Conservation (phyloP, 495 filamentous ascomycete genomes). For the Sordaria brevicollis region DNA sequence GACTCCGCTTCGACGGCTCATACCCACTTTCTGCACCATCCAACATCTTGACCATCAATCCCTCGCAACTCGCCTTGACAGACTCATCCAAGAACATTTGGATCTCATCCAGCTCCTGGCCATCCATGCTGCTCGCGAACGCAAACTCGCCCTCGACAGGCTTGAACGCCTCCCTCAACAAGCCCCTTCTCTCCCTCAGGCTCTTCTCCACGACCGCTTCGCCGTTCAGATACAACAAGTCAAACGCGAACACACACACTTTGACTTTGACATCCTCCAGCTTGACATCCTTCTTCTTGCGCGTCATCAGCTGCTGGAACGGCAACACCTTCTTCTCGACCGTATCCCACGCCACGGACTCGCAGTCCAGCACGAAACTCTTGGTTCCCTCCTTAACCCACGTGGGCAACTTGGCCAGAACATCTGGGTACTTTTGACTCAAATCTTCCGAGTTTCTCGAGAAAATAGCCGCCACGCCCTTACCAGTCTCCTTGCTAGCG, state of each 20-base stretch:
- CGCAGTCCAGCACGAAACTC: constrained; percentile 94
- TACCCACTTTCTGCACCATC: constrained; percentile 86
- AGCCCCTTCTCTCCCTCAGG: constrained; percentile 74
- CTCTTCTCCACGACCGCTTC: constrained; percentile 77
- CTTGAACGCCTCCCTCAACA: constrained; percentile 63
- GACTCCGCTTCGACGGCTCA: constrained; percentile 87
- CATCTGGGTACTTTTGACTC: constrained; percentile 95
- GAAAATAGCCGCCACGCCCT: constrained; percentile 80
- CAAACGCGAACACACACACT: constrained; percentile 96
- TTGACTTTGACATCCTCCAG: constrained; percentile 95
- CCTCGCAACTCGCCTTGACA: constrained; percentile 91
- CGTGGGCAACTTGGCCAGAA: constrained; percentile 70
- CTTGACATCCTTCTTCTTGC: constrained; percentile 95
- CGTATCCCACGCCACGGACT: constrained; percentile 96
- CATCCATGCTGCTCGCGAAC: constrained; percentile 80
- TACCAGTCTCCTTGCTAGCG: constrained; percentile 40
- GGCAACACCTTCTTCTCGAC: constrained; percentile 87
- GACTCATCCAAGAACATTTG: constrained; percentile 83
- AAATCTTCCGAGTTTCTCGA: constrained; percentile 94
- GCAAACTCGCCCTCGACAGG: constrained; percentile 80
- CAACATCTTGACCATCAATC: constrained; percentile 98
- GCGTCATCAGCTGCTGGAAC: constrained; percentile 96
- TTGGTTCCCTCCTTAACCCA: constrained; percentile 87
- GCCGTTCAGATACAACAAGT: constrained; percentile 87
- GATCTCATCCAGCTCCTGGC: constrained; percentile 85